Evolutionary conservation across 331 rosid genomes (phyloP).

Genomic region (Ulmus americana): DNA sequence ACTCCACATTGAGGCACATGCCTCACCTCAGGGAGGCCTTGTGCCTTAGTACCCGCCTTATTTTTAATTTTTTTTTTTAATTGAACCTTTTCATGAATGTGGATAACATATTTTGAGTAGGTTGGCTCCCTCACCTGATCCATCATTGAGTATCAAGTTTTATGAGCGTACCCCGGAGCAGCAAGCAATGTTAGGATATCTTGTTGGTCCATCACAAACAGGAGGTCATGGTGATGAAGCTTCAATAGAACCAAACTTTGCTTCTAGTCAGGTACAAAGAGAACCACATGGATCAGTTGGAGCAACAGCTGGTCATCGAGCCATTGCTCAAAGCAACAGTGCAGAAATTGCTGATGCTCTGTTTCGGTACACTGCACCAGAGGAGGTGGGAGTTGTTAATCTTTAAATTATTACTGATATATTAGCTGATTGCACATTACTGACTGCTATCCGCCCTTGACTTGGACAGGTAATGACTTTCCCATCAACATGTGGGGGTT

Average conservation of each 20-base stretch:
- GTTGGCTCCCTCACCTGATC: slow-evolving; percentile 82
- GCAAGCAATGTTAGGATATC: slow-evolving; percentile 72
- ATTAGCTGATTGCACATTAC: no score
- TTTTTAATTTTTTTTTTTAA: slow-evolving; percentile 9
- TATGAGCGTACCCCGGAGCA: slow-evolving; percentile 89
- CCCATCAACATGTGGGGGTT: slow-evolving; percentile 86
- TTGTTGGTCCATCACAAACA: slow-evolving; percentile 41
- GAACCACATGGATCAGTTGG: slow-evolving; percentile 80
- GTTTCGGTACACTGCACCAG: slow-evolving; percentile 84
- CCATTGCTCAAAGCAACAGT: slow-evolving; percentile 88
- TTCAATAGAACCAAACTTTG: slow-evolving; percentile 27
- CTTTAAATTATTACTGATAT: no score
- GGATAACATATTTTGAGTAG: slow-evolving; percentile 28
- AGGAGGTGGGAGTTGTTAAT: slow-evolving; percentile 48
- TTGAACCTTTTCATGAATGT: background rate
- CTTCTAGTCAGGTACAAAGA: slow-evolving; percentile 40
- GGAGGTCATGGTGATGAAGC: slow-evolving; percentile 36
- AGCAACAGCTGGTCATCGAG: slow-evolving; percentile 79
- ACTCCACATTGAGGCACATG: no score
- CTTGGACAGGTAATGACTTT: slow-evolving; percentile 86
- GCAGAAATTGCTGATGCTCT: slow-evolving; percentile 76
- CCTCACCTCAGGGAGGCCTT: no score
- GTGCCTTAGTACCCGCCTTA: background rate
- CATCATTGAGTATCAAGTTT: slow-evolving; percentile 61
- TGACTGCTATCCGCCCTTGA: background rate